Evolutionary conservation across 1,139 yeast species (phyloP).

Genomic region (Yamadazyma diospyri): DNA sequence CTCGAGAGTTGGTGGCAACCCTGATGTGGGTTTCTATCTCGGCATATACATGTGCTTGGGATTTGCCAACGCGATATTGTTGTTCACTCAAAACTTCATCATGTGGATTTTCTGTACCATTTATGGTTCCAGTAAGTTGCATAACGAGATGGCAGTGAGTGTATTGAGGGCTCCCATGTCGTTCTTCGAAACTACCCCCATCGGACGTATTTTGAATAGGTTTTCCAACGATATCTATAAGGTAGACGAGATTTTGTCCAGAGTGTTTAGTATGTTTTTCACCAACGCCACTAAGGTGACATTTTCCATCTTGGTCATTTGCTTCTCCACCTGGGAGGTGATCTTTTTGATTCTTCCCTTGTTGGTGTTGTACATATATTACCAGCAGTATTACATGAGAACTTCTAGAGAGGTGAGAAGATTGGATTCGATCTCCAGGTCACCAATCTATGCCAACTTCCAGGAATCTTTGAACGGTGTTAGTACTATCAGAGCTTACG

Average conservation of each 20-base stretch:
- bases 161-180: constrained; percentile 95
- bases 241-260: constrained; percentile 81
- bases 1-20: constrained; percentile 64
- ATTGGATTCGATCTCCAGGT: constrained; percentile 86
- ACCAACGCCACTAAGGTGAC: constrained; percentile 68
- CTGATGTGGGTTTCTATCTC: constrained; percentile 63
- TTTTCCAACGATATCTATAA: constrained; percentile 92
- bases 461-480: constrained; percentile 93
- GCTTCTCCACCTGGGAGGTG: constrained; percentile 87
- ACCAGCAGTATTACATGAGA: constrained; percentile 84
- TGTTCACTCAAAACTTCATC: constrained; percentile 64
- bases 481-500: constrained; percentile 84
- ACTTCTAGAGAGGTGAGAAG: constrained; percentile 95
- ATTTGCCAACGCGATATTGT: constrained; percentile 52
- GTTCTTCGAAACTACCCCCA: constrained; percentile 95
- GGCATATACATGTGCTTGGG: constrained; percentile 78
- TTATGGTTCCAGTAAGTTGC: constrained; percentile 75
- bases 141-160: constrained; percentile 71
- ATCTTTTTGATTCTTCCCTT: constrained; percentile 69
- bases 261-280: constrained; percentile 83
- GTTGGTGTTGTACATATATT: constrained; percentile 67
- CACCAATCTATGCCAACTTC: constrained; percentile 95
- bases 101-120: constrained; percentile 85
- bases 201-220: constrained; percentile 90
- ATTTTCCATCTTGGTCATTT: constrained; percentile 78